Percentiles rank a stretch among this genome's conserved stretches.
Conservation (phyloP, 2,329 filamentous ascomycete species). For the Cladobotryum protrusum region DNA sequence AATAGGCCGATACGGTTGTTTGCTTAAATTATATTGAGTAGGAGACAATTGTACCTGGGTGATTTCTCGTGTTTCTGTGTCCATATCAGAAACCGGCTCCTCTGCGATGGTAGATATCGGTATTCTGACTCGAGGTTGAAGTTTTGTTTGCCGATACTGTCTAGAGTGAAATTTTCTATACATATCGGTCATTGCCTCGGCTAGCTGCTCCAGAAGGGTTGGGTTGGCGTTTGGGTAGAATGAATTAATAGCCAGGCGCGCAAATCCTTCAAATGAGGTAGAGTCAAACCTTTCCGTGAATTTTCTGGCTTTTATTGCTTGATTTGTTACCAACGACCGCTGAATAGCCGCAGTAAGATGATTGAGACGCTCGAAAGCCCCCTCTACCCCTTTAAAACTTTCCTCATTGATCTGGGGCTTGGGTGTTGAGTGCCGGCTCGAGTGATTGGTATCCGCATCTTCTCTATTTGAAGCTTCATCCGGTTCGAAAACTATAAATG, state of each 20-base stretch:
- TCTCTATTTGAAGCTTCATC: too few species aligned
- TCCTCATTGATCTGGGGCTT: background rate
- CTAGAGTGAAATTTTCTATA: constrained; percentile 5
- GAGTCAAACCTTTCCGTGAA: too few species aligned
- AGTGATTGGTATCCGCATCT: too few species aligned
- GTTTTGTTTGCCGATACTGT: constrained; percentile 3
- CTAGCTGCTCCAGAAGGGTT: constrained; percentile 4
- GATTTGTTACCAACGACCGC: background rate
- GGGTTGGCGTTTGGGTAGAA: constrained; percentile 3
- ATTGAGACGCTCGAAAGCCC: constrained; percentile 5
- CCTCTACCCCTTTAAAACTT: constrained; percentile 1
- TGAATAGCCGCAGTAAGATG: constrained; percentile 6
- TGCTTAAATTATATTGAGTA: too few species aligned
- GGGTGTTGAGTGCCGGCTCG: background rate
- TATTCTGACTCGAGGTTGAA: background rate
- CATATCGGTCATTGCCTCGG: constrained; percentile 3
- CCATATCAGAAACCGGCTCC: too few species aligned
- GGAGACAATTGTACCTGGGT: too few species aligned
- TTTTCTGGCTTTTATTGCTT: background rate
- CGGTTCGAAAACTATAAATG: too few species aligned
- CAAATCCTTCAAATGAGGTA: too few species aligned
- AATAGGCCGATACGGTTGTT: too few species aligned
- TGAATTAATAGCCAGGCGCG: background rate
- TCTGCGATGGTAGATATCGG: too few species aligned
- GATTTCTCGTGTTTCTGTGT: too few species aligned